These are phyloP conservation scores for Pythium scleroteichum DNA, from an alignment of 352 stramenopile species.

Conservation along the genomic window DNA sequence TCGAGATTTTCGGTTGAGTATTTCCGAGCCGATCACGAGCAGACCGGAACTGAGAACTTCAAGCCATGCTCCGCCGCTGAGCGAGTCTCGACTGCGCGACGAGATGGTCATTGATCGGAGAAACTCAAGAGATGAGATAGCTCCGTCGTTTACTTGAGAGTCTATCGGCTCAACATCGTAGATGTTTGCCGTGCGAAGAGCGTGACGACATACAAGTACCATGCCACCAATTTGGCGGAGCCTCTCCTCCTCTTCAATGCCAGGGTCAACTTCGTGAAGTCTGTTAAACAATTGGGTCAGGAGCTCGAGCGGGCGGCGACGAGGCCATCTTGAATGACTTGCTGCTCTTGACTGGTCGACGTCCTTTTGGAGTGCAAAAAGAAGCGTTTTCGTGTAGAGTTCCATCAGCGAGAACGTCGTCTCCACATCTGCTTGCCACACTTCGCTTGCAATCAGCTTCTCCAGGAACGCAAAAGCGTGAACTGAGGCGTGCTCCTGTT, in stretches of 20 bases:
- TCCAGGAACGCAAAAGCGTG: constrained; percentile 69
- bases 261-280: constrained; percentile 32
- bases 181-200: constrained; percentile 33
- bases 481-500: constrained; percentile 39
- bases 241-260: constrained; percentile 42
- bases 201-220: constrained; percentile 47
- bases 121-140: constrained; percentile 46
- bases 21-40: constrained; percentile 53
- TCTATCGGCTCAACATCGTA: constrained; percentile 25
- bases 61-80: constrained; percentile 52
- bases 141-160: constrained; percentile 37
- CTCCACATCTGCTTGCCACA: constrained; percentile 55
- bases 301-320: constrained; percentile 44
- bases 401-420: constrained; percentile 55
- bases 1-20: constrained; percentile 45
- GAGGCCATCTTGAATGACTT: constrained; percentile 34
- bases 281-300: constrained; percentile 57
- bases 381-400: constrained; percentile 62
- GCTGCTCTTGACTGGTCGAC: constrained; percentile 7
- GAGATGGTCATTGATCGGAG: constrained; percentile 57
- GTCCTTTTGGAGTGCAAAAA: constrained; percentile 53
- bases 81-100: constrained; percentile 32
- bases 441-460: constrained; percentile 49
- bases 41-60: constrained; percentile 59
- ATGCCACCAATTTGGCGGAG: constrained; percentile 62